Percentiles rank a stretch among this genome's conserved stretches.
Evolutionary conservation across 768 basidiomycete species (phyloP).

Genomic region (Boletus barrowsii): DNA sequence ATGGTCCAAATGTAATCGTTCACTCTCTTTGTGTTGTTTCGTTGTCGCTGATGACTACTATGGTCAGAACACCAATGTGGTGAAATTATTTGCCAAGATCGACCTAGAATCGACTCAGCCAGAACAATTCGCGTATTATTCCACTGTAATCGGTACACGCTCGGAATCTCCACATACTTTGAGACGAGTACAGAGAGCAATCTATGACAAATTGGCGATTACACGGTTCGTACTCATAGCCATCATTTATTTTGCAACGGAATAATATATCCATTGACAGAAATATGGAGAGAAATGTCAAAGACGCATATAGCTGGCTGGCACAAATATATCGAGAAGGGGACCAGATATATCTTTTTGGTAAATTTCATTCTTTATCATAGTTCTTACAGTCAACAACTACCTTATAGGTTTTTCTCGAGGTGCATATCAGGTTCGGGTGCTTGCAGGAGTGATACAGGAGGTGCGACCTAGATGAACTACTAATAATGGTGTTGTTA

Average conservation of each 20-base stretch:
- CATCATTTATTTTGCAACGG: neutral
- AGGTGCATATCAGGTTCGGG: conserved; percentile 41
- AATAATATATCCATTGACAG: conserved; percentile 13
- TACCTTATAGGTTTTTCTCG: conserved; percentile 37
- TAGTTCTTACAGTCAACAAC: neutral
- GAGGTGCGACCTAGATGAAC: conserved; percentile 18
- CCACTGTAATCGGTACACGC: conserved; percentile 38
- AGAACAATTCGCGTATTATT: conserved; percentile 35
- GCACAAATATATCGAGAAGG: conserved; percentile 28
- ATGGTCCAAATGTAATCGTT: too few relatives aligned
- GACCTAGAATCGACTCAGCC: conserved; percentile 13
- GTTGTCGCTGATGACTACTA: too few relatives aligned
- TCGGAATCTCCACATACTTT: too few relatives aligned
- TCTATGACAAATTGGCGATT: conserved; percentile 34
- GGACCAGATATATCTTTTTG: conserved; percentile 36
- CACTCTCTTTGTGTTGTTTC: too few relatives aligned
- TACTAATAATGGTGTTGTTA: neutral
- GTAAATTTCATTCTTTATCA: conserved; percentile 6
- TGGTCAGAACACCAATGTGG: too few relatives aligned
- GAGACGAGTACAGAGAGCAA: too few relatives aligned
- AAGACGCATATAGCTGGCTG: conserved; percentile 34
- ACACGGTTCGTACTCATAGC: conserved; percentile 29
- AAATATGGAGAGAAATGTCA: conserved; percentile 34
- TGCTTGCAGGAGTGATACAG: conserved; percentile 41
- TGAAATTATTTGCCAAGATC: too few relatives aligned